Evolutionary conservation across 78 protist species (phyloP).

Genomic region (Dictyostelium citrinum): DNA sequence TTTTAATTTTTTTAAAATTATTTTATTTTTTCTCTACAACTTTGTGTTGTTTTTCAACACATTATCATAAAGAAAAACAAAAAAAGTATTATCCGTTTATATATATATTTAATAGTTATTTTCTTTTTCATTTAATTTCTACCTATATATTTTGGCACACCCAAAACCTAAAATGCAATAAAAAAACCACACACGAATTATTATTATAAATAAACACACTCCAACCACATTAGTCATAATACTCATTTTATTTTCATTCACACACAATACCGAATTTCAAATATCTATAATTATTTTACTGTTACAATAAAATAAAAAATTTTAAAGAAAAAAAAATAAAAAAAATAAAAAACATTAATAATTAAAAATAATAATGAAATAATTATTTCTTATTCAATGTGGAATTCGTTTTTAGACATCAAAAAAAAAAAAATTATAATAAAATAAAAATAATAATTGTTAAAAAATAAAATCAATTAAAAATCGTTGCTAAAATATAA

Average conservation of each 20-base stretch:
- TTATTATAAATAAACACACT: background rate
- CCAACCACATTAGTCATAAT: background rate
- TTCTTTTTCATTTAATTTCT: background rate
- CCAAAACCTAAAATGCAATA: background rate
- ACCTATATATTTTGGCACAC: background rate
- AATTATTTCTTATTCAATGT: background rate
- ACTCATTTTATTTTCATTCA: background rate
- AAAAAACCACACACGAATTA: background rate
- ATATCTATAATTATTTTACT: background rate
- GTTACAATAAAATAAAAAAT: background rate
- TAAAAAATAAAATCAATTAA: too few relatives aligned
- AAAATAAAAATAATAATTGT: too few relatives aligned
- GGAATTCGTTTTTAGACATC: background rate
- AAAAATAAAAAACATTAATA: background rate
- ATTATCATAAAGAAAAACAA: background rate
- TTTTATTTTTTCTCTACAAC: background rate
- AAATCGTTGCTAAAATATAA: too few relatives aligned
- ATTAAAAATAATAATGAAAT: background rate
- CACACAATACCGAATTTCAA: background rate
- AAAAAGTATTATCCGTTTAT: background rate
- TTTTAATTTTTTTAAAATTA: background rate
- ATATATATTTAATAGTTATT: background rate
- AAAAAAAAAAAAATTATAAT: too few relatives aligned
- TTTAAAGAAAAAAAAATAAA: background rate
- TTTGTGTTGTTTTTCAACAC: background rate